These are phyloP conservation scores for Mariannaea elegans DNA, from an alignment of 2,329 filamentous ascomycete genomes.

Conservation along the genomic window DNA sequence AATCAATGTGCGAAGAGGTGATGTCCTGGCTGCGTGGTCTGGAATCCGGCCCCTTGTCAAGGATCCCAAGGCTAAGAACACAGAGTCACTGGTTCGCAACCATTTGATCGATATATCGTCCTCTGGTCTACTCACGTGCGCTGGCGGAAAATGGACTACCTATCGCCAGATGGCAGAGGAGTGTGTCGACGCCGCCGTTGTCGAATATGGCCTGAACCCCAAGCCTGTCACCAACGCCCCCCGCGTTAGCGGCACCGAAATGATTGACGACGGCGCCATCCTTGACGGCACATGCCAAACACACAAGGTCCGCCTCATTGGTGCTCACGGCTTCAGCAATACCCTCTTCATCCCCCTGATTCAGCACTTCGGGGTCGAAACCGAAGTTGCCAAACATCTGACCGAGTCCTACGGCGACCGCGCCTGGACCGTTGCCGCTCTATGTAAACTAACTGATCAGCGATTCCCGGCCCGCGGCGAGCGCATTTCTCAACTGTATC, in stretches of 20 bases:
- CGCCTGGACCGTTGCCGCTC: slow-evolving; percentile 86
- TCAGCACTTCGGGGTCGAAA: slow-evolving; percentile 91
- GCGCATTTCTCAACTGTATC: slow-evolving; percentile 82
- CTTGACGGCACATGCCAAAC: slow-evolving; percentile 79
- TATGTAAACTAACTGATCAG: slow-evolving; percentile 78
- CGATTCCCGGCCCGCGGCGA: slow-evolving; percentile 86
- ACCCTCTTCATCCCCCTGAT: slow-evolving; percentile 94
- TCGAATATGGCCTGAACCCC: slow-evolving; percentile 70
- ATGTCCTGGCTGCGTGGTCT: slow-evolving; percentile 91
- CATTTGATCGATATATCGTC: slow-evolving; percentile 83
- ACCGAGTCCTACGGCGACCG: slow-evolving; percentile 90
- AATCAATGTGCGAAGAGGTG: slow-evolving; percentile 83
- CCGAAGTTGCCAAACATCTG: slow-evolving; percentile 89
- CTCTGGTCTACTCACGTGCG: slow-evolving; percentile 84
- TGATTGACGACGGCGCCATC: slow-evolving; percentile 74
- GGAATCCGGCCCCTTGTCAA: slow-evolving; percentile 87
- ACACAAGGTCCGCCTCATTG: slow-evolving; percentile 81
- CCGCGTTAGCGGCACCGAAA: slow-evolving; percentile 74
- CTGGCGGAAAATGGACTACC: slow-evolving; percentile 92
- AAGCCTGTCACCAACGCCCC: slow-evolving; percentile 67
- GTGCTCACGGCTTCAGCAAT: slow-evolving; percentile 87
- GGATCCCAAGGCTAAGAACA: slow-evolving; percentile 85
- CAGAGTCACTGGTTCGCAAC: slow-evolving; percentile 87
- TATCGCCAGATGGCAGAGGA: slow-evolving; percentile 95
- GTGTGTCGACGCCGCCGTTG: slow-evolving; percentile 82